Base-by-base conservation (phyloP, 2,329 filamentous ascomycete species). In the Calonectria ilicicola region DNA sequence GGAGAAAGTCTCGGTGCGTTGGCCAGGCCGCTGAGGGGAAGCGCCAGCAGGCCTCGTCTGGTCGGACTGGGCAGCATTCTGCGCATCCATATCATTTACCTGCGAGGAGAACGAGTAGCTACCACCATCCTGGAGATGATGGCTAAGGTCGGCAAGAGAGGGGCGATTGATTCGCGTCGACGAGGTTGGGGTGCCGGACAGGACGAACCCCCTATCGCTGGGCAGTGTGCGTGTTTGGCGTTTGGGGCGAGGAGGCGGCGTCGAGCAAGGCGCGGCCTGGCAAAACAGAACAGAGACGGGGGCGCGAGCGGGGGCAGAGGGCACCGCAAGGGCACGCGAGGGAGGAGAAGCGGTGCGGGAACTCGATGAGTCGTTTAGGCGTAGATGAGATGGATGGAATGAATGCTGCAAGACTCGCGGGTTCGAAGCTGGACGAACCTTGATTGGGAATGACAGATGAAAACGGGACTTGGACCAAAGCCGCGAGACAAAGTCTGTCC, bases 11-110 rank as follows among this genome's bases (percentile, higher is more conserved):
- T 78, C 74, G 65, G 73, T 67, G 62, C 77, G 77, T 53, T 74
- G 77, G 69, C 70, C 74, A 65, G 84, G 84, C 82, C 84, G 85
- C 83, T 86, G 85, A 80, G 87, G 85, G 81, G 88, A 88, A 87
- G 88, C 87, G 83, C 84, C 82, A 84, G 86, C 83, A 83, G 87
- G 88, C 89, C 89, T 91, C 87, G 87, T 88, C 85, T 87, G 88
- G 84, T 89, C 88, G 86, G 88, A 87, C 87, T 90, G 89, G 86
- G 87, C 86, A 88, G 89, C 90, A 91, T 91, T 91, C 86, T 91
- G 90, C 89, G 89, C 89, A 91, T 91, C 90, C 90, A 91, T 91
- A 87, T 87, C 90, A 91, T 90, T 90, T 88, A 91, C 88, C 88
- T 88, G 82, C 82, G 83, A 83, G 83, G 85, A 81, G 81, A 80